These are phyloP conservation scores for Daldinia bambusicola DNA, from an alignment of 495 filamentous ascomycete genomes.

Conservation along the genomic window DNA sequence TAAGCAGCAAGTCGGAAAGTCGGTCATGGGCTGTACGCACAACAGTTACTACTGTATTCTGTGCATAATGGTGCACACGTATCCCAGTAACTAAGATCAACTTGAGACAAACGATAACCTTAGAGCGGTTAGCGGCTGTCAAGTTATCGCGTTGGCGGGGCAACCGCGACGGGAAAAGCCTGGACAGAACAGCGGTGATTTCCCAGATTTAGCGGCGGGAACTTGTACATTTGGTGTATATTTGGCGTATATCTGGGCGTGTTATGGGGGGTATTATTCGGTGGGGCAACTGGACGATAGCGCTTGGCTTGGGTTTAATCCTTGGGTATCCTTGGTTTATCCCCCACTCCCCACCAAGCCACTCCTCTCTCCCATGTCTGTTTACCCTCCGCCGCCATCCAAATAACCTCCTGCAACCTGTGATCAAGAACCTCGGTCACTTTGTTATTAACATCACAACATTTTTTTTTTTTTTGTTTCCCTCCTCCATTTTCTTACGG, in stretches of 20 bases:
- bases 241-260: conserved; percentile 1
- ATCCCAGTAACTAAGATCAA: conserved; percentile 6
- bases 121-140: conserved; percentile 16
- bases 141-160: conserved; percentile 28
- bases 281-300: neutral
- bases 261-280: no score
- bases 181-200: conserved; percentile 20
- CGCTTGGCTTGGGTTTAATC: conserved; percentile 4
- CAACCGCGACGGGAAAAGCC: conserved; percentile 24
- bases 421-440: neutral
- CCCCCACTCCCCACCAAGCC: conserved; percentile 32
- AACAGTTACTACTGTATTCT: conserved; percentile 3
- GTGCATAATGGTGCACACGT: conserved; percentile 14
- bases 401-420: conserved; percentile 41
- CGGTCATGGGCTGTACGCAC: conserved; percentile 3
- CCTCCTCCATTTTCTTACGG: conserved; percentile 10
- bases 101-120: conserved; percentile 22
- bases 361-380: conserved; percentile 30
- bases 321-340: neutral
- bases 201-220: conserved; percentile 27
- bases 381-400: conserved; percentile 37
- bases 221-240: conserved; percentile 24
- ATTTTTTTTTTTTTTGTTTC: conserved; percentile 3
- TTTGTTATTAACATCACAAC: conserved; percentile 11
- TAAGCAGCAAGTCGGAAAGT: neutral